These are phyloP conservation scores for Colletotrichum tofieldiae DNA, from an alignment of 2,329 filamentous ascomycete species.

Conservation along the genomic window DNA sequence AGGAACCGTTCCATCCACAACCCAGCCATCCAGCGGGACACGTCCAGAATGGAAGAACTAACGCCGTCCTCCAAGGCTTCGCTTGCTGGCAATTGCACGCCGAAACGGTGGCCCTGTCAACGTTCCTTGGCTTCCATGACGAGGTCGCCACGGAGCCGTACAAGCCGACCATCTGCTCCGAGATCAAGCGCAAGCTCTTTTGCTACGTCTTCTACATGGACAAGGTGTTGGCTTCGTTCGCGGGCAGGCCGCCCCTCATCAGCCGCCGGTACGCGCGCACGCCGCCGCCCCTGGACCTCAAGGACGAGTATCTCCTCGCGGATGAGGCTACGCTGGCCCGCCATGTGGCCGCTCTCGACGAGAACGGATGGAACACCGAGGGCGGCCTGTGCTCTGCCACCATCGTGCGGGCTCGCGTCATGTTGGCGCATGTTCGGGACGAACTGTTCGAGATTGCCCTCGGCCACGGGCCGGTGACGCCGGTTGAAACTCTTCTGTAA, in stretches of 20 bases:
- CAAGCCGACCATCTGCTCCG: slow-evolving; percentile 49
- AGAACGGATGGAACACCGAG: slow-evolving; percentile 57
- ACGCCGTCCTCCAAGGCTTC: slow-evolving; percentile 14
- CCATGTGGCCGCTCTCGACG: slow-evolving; percentile 50
- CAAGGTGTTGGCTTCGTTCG: slow-evolving; percentile 58
- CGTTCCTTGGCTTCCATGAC: slow-evolving; percentile 48
- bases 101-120: slow-evolving; percentile 50
- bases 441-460: slow-evolving; percentile 51
- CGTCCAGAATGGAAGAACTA: neutral
- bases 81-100: slow-evolving; percentile 47
- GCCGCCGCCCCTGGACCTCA: slow-evolving; percentile 57
- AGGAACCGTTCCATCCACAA: no score
- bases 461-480: slow-evolving; percentile 51
- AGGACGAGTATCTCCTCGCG: slow-evolving; percentile 54
- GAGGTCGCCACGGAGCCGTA: slow-evolving; percentile 42
- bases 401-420: slow-evolving; percentile 46
- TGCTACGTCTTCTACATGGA: slow-evolving; percentile 53
- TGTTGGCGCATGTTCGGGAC: slow-evolving; percentile 48
- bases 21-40: no score
- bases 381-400: slow-evolving; percentile 52
- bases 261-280: slow-evolving; percentile 55
- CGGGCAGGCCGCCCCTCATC: slow-evolving; percentile 58
- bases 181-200: slow-evolving; percentile 50
- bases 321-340: slow-evolving; percentile 48
- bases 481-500: slow-evolving; percentile 55